Evolutionary conservation across 169 alveolate genomes (phyloP).

Genomic region (Amoebophrya sp.): DNA sequence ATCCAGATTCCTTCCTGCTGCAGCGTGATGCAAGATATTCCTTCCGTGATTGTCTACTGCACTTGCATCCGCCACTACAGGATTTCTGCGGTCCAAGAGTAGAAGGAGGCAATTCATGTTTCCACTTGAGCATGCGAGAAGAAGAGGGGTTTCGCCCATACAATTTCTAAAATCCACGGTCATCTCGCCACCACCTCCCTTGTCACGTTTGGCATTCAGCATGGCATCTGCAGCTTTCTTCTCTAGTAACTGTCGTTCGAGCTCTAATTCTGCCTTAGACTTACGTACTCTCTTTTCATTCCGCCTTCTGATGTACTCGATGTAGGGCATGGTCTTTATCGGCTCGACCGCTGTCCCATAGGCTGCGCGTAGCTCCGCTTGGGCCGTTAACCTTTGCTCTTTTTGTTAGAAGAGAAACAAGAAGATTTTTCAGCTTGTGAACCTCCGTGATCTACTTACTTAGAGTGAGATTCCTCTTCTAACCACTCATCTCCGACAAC

Average conservation of each 20-base stretch:
- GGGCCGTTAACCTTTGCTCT: neutral
- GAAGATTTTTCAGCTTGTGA: too few relatives aligned
- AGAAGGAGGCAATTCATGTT: constrained; percentile 14
- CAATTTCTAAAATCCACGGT: neutral
- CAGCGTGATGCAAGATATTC: neutral
- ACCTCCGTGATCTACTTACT: too few relatives aligned
- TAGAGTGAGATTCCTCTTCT: too few relatives aligned
- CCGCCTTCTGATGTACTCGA: neutral
- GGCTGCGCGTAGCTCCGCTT: constrained; percentile 3
- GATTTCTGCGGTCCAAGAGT: neutral
- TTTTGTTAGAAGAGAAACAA: too few relatives aligned
- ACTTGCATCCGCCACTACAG: neutral
- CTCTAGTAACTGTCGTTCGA: neutral
- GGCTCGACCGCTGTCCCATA: neutral
- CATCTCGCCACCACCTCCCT: neutral
- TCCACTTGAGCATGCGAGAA: constrained; percentile 31
- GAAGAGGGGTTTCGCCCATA: neutral
- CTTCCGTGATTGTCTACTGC: neutral
- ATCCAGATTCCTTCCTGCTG: neutral
- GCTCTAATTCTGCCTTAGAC: neutral
- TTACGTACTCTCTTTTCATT: neutral
- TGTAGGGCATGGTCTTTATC: neutral
- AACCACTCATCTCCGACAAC: too few relatives aligned
- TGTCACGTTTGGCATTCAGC: too few relatives aligned
- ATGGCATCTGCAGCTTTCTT: neutral